Conservation (phyloP, 2,329 filamentous ascomycete genomes). For the Pochonia chlamydosporia region DNA sequence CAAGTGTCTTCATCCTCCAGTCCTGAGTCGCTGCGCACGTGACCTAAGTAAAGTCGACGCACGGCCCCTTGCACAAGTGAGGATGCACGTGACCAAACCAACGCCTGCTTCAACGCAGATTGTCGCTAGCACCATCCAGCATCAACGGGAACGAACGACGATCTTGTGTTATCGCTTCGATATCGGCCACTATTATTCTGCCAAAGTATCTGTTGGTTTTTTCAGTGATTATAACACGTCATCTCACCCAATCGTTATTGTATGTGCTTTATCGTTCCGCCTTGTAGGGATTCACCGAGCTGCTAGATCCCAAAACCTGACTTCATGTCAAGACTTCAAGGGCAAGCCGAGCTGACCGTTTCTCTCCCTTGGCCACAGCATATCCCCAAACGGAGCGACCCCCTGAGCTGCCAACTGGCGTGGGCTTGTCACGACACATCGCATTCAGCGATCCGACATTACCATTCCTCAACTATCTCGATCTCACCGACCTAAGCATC, state of each 20-base stretch:
- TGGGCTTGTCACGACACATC: not conserved
- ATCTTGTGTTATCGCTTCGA: conserved; percentile 17
- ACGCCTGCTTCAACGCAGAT: conserved; percentile 9
- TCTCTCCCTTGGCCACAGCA: conserved; percentile 5
- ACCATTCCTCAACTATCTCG: conserved; percentile 1
- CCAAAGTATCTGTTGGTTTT: conserved; percentile 32
- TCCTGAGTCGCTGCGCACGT: not conserved
- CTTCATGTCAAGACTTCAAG: conserved; percentile 5
- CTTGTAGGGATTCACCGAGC: conserved; percentile 2
- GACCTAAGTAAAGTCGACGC: not conserved
- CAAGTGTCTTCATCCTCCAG: no score
- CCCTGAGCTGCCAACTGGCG: not conserved
- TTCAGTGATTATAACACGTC: conserved; percentile 26
- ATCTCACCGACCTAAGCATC: conserved; percentile 2
- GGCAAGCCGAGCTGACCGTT: conserved; percentile 4
- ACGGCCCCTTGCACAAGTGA: not conserved
- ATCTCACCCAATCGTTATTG: conserved; percentile 28
- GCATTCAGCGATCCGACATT: not conserved
- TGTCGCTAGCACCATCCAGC: conserved; percentile 8
- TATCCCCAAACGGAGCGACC: conserved; percentile 1
- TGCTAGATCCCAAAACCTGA: conserved; percentile 4
- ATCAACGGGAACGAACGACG: conserved; percentile 10
- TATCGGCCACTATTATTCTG: conserved; percentile 32
- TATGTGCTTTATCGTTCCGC: conserved; percentile 15
- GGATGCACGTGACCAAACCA: conserved; percentile 1